phyloP scores from a whole-genome alignment of 2,329 filamentous ascomycete genomes.

The Endoconidiophora polonica region DNA sequence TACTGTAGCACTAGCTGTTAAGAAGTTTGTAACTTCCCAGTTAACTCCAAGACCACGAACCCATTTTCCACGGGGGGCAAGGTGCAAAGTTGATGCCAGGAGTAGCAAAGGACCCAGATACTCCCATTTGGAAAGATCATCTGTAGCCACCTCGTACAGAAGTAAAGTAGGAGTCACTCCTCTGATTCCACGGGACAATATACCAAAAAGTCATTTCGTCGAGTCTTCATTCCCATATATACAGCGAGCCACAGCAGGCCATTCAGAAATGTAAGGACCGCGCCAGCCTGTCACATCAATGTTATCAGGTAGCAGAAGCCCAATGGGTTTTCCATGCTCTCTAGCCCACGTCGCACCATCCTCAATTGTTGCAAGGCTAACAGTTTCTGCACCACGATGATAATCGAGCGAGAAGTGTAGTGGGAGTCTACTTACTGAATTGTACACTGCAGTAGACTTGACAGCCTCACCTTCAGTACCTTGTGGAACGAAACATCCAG shows the following conservation, averaged over 20 bases:
- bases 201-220: background rate
- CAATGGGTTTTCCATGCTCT: background rate
- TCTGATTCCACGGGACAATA: background rate
- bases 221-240: background rate
- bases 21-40: conserved; percentile 6
- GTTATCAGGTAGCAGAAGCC: background rate
- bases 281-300: background rate
- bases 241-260: background rate
- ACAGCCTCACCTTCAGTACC: background rate
- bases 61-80: background rate
- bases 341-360: background rate
- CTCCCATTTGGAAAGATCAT: background rate
- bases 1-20: background rate
- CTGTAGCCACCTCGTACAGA: background rate
- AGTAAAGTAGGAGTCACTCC: background rate
- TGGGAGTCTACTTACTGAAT: background rate
- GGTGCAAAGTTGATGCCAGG: background rate
- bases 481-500: background rate
- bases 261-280: background rate
- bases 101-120: background rate
- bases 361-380: background rate
- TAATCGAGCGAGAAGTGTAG: background rate
- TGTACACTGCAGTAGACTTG: background rate
- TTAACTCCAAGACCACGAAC: background rate
- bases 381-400: background rate